Evolutionary conservation across 306 rosid species (phyloP), one percentile per base, ranked within the genome.

Genomic region (Benincasa hispida): DNA sequence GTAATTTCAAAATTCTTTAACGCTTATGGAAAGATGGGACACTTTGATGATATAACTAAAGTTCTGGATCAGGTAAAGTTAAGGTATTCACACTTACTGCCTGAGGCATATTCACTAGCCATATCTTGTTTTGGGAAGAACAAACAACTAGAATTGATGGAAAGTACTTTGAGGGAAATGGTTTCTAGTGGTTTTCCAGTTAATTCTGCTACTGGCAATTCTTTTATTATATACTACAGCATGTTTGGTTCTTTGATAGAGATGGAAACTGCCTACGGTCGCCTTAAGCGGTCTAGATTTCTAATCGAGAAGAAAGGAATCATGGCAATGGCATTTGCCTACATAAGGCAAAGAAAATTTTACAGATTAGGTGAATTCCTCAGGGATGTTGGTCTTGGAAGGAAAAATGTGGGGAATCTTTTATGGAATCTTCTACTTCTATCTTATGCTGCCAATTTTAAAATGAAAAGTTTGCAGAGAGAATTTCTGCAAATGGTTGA

Each of bases 391-490:
- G 96, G 96, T 66, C 94, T 94, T 24, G 84, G 86, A 66, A 81
- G 98, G 81, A 90, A 61, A 62, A 86, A 90, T 78, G 85, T 87
- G 22, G 98, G 98, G 75, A 91, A 89, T 76, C 90, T 94, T 50
- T 51, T 88, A 47, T 94, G 97, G 97, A 94, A 94, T 84, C 87
- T 91, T 77, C 67, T 94, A 82, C 80, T 94, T 80, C 83, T 94
- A 61, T 91, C 98, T 55, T 94, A 89, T 78, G 96, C 97, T 61
- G 91, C 89, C 32, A 87, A 89, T 85, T 94, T 94, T 61, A 94
- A 92, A 77, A 94, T 91, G 97, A 94, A 91, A 83, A 94, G 85
- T 87, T 81, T 91, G 81, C 98, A 91, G 81, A 85, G 87, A 72
- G 98, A 91, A 78, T 91, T 91, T 86, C 32, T 94, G 62, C 80